A percentile compares a stretch with the other conserved stretches of the same genome.
Conservation (phyloP, 2,329 filamentous ascomycete species). For the Nectriaceae sp. region DNA sequence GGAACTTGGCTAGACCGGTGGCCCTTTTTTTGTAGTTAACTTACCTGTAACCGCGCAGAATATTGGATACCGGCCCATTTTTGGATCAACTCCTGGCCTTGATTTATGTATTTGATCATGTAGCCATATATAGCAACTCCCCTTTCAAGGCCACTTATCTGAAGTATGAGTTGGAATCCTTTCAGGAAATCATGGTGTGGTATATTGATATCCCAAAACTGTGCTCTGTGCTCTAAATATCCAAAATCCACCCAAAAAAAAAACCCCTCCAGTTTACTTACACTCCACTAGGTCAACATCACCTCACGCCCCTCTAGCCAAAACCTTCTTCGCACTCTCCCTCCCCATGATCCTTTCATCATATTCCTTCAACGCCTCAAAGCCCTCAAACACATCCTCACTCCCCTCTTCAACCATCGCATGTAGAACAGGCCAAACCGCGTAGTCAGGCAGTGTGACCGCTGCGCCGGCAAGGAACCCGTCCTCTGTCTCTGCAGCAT, state of each 20-base stretch:
- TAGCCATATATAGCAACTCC: background rate
- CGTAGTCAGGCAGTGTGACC: constrained; percentile 54
- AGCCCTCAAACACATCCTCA: constrained; percentile 31
- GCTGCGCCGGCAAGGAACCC: constrained; percentile 48
- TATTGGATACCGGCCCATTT: background rate
- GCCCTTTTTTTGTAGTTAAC: constrained; percentile 10
- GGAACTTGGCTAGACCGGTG: background rate
- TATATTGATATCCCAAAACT: no score
- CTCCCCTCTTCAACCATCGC: constrained; percentile 41
- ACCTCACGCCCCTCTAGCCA: constrained; percentile 12
- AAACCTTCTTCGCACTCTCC: constrained; percentile 23
- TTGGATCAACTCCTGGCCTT: constrained; percentile 1
- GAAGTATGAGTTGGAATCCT: no score
- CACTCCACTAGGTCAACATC: no score
- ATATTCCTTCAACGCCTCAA: constrained; percentile 37
- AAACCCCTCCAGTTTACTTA: no score
- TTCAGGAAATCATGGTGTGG: no score
- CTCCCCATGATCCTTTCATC: constrained; percentile 33
- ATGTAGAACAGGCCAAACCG: constrained; percentile 57
- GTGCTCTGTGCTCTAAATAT: background rate
- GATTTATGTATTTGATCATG: background rate
- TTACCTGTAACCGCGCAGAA: constrained; percentile 6
- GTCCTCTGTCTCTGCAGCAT: constrained; percentile 29
- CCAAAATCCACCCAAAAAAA: no score
- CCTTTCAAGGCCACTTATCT: no score